Percentiles rank a stretch among this genome's conserved stretches.
Conservation (phyloP, 768 basidiomycete genomes). For the Clitopilus hobsonii region DNA sequence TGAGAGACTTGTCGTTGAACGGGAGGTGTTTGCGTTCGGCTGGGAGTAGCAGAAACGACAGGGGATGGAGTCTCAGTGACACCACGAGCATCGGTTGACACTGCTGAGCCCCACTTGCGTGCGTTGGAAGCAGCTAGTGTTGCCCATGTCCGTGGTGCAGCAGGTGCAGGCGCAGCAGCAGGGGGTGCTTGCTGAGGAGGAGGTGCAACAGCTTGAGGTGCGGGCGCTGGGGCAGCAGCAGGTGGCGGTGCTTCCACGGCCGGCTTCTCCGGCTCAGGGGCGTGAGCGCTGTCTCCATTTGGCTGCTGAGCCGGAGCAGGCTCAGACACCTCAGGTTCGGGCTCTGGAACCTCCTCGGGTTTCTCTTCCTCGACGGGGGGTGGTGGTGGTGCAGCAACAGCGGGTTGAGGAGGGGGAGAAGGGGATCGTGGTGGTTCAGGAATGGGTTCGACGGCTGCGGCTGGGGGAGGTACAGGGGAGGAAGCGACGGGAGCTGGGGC, state of each 20-base stretch:
- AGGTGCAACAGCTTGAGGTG: constrained; percentile 20
- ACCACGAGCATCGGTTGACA: constrained; percentile 74
- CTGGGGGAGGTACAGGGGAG: constrained; percentile 16
- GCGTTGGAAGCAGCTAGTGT: constrained; percentile 80
- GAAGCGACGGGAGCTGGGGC: constrained; percentile 13
- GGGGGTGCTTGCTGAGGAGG: constrained; percentile 21
- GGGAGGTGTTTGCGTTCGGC: constrained; percentile 17
- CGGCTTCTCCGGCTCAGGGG: constrained; percentile 35
- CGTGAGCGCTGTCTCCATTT: constrained; percentile 33
- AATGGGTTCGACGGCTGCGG: constrained; percentile 21
- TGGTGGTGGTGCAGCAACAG: background rate
- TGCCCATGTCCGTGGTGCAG: constrained; percentile 85
- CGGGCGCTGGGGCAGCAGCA: constrained; percentile 23
- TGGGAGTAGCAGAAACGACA: constrained; percentile 17
- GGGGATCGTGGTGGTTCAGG: constrained; percentile 13
- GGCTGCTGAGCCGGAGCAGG: constrained; percentile 23
- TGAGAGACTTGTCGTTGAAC: constrained; percentile 29
- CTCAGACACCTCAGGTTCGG: constrained; percentile 32
- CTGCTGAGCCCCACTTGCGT: constrained; percentile 81
- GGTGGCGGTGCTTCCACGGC: constrained; percentile 24
- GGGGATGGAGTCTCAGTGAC: constrained; percentile 52
- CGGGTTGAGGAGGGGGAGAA: constrained; percentile 30
- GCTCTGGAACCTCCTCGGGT: constrained; percentile 23
- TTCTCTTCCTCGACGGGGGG: background rate
- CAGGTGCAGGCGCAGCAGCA: constrained; percentile 21